Evolutionary conservation across 2,329 filamentous ascomycete genomes (phyloP), one percentile per base, ranked within the genome.

Genomic region (Emericellopsis cladophorae): DNA sequence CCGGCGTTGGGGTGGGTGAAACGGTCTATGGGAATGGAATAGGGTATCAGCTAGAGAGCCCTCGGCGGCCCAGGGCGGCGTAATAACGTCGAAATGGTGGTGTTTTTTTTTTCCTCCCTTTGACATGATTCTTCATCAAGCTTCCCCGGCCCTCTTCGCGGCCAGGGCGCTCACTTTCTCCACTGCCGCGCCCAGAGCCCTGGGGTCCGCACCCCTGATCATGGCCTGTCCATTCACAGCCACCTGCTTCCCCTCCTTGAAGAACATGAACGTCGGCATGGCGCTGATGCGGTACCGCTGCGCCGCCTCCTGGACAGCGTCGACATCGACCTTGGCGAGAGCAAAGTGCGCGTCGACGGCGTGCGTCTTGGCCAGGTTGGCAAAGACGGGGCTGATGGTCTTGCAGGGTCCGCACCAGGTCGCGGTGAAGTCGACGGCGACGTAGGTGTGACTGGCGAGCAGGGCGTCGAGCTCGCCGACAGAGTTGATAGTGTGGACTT

Each of bases 271-370:
- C 9, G 88, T 94, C 38, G 90, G 90, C 90, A 96, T 95, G 60
- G 89, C 87, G 53, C 83, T 79, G 60, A 96, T 75, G 49, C 75
- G 74, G 51, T 92, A 80, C 52, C 87, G 76, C 53, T 79, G 71
- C 22, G 86, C 79, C 37, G 92, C 74, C 1, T 85, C 79, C 50
- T 79, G 68, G 34, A 88, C 70, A 48, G 87, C 72, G 63, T 96
- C 90, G 51, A 95, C 87, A 63, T 96, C 88, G 59, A 95, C 70
- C 74, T 95, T 93, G 71, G 76, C 81, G 67, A 95, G 95, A 60
- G 76, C 73, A 49, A 82, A 60, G 45, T 74, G 57, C 64, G 74
- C 76, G 37, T 50, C 47, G 24, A 50, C 43, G 43, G 45, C 45
- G 50, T 57, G 51, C 44, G 51, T 49, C 18, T 47, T 42, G 38